Base-by-base conservation (phyloP, 2,329 filamentous ascomycete genomes). In the Verticillium tricorpus region DNA sequence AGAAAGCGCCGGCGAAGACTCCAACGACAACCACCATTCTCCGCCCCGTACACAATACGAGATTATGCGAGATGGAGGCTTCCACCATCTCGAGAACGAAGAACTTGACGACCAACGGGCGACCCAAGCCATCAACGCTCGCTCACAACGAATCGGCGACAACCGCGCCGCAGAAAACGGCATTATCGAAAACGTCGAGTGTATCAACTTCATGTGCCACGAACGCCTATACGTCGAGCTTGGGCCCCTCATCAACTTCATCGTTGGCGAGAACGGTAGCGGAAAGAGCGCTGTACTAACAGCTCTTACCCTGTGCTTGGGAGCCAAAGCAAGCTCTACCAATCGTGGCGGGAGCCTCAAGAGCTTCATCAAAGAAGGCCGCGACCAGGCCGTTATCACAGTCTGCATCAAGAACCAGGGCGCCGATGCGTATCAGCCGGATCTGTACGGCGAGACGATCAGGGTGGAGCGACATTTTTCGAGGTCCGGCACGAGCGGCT, bases 161-260 rank as follows among this genome's bases (percentile, higher is more conserved):
- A 97, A 97, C 68, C 82, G 86, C 45, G 85, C 90, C 1, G 89
- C 92, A 0, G 90, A 96, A 45, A 89, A 91, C 68, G 93, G 92
- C 1, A 94, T 98, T 60, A 89, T 98, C 56, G 90, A 97, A 73
- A 89, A 89, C 65, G 90, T 98, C 61, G 90, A 88, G 40, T 96
- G 93, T 73, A 85, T 87, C 68, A 97, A 97, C 73, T 98, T 98
- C 76, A 98, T 98, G 95, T 98, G 94, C 70, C 95, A 99, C 73
- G 82, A 87, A 55, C 88, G 89, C 61, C 83, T 98, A 19, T 86
- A 89, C 54, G 90, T 96, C 63, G 85, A 90, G 61, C 82, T 99
- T n/a, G 95, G 95, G 0, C 95, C 95, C 0, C 80, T 97, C 40
- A 96, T 99, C 74, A 99, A 99, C 76, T 99, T 99, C 76, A 93